These are phyloP conservation scores for Fusarium chaquense DNA, from an alignment of 2,329 filamentous ascomycete genomes.

Conservation along the genomic window DNA sequence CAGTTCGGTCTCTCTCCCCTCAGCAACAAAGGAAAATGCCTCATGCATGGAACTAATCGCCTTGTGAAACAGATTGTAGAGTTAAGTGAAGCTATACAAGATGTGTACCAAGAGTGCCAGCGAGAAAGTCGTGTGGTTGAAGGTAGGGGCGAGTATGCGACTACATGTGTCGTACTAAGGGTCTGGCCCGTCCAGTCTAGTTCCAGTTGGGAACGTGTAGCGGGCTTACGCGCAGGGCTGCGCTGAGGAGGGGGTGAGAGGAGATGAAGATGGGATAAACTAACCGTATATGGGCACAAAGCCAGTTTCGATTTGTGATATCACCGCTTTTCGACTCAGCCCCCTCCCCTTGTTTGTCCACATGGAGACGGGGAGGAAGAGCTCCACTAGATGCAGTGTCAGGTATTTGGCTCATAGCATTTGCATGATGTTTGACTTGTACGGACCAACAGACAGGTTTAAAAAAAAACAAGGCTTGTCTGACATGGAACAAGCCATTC, in stretches of 20 bases:
- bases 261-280: conserved; percentile 30
- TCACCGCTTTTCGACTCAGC: conserved; percentile 28
- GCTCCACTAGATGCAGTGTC: not conserved
- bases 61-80: conserved; percentile 31
- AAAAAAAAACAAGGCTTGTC: conserved; percentile 9
- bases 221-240: conserved; percentile 20
- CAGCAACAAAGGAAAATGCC: conserved; percentile 29
- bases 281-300: conserved; percentile 21
- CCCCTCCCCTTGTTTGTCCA: conserved; percentile 4
- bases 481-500: conserved; percentile 7
- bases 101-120: conserved; percentile 29
- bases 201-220: not conserved
- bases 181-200: not conserved
- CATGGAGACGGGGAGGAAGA: not conserved
- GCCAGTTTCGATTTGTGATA: conserved; percentile 13
- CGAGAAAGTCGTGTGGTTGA: conserved; percentile 37
- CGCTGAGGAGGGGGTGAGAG: not conserved
- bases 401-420: conserved; percentile 38
- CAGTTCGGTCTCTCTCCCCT: not conserved
- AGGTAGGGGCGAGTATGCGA: conserved; percentile 26
- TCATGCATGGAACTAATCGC: conserved; percentile 3
- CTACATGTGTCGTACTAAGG: conserved; percentile 29
- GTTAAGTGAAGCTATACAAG: conserved; percentile 37
- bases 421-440: conserved; percentile 11
- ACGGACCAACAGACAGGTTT: not conserved